Conservation (phyloP, 2,329 filamentous ascomycete genomes). For the Fusarium caatingaense region DNA sequence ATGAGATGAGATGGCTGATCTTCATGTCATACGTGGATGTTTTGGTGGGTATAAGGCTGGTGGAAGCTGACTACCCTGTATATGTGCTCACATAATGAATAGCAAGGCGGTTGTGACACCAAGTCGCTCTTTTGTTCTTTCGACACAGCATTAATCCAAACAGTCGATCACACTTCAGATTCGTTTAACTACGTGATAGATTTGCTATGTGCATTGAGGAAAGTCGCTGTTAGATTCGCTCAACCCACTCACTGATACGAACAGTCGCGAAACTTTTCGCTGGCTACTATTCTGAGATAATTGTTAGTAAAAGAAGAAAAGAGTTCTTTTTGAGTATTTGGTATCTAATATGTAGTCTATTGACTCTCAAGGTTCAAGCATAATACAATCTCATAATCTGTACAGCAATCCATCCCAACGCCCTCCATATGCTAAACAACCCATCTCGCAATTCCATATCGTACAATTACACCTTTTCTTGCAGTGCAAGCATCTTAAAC, state of each 20-base stretch:
- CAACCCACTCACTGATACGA: too few relatives aligned
- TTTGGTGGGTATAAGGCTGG: neutral
- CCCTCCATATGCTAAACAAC: slow-evolving; percentile 32
- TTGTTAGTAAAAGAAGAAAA: too few relatives aligned
- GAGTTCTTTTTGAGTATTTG: slow-evolving; percentile 1
- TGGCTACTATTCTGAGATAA: too few relatives aligned
- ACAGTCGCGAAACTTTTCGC: too few relatives aligned
- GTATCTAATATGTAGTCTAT: slow-evolving; percentile 34
- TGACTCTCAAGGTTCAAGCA: neutral
- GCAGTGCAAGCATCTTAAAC: slow-evolving; percentile 16
- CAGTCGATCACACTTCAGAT: rapidly evolving
- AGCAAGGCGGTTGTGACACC: neutral
- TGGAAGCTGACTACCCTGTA: slow-evolving; percentile 13
- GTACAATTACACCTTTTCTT: neutral
- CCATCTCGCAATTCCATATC: neutral
- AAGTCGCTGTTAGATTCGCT: neutral
- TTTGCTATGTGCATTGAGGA: neutral
- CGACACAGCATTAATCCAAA: rapidly evolving
- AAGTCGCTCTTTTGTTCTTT: rapidly evolving
- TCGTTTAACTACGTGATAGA: rapidly evolving
- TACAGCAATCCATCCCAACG: slow-evolving; percentile 27
- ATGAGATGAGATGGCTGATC: neutral
- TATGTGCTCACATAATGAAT: rapidly evolving
- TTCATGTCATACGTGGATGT: slow-evolving; percentile 1
- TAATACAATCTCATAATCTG: slow-evolving; percentile 19